phyloP scores from a whole-genome alignment of 208 protist species.

The Leptomonas pyrrhocoris region DNA sequence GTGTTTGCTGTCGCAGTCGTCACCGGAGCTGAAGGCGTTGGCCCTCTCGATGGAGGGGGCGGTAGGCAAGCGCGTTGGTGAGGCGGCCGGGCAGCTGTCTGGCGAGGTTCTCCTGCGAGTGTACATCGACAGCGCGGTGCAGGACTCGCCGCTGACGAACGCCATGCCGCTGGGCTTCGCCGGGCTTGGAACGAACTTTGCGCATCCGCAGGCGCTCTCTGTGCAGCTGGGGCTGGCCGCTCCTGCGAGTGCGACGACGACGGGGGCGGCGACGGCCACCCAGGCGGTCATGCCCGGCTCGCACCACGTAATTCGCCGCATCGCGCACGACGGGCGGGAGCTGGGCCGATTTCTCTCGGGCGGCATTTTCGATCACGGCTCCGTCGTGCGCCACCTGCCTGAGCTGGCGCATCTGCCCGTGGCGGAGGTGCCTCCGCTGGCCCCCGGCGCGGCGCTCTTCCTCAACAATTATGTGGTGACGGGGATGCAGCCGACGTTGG shows the following conservation, averaged over 20 bases:
- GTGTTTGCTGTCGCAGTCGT: constrained; percentile 45
- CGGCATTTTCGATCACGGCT: constrained; percentile 71
- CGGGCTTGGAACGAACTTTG: constrained; percentile 28
- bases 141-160: constrained; percentile 63
- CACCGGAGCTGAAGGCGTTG: constrained; percentile 40
- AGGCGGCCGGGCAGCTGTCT: constrained; percentile 64
- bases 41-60: constrained; percentile 28
- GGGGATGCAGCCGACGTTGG: constrained; percentile 49
- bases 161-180: constrained; percentile 56
- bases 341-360: constrained; percentile 49
- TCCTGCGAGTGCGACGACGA: background rate
- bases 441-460: constrained; percentile 63
- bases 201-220: constrained; percentile 41
- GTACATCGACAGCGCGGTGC: constrained; percentile 63
- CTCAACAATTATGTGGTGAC: constrained; percentile 61
- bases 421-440: constrained; percentile 50
- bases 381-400: constrained; percentile 55
- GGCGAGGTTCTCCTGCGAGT: constrained; percentile 78
- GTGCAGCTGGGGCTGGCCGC: constrained; percentile 49
- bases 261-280: constrained; percentile 3
- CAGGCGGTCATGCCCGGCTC: constrained; percentile 68
- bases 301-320: constrained; percentile 59
- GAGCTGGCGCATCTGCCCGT: constrained; percentile 45
- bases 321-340: constrained; percentile 68
- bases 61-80: constrained; percentile 55